Conservation (phyloP, 192 early-diverging fungal species). For the Coemansia sp. region DNA sequence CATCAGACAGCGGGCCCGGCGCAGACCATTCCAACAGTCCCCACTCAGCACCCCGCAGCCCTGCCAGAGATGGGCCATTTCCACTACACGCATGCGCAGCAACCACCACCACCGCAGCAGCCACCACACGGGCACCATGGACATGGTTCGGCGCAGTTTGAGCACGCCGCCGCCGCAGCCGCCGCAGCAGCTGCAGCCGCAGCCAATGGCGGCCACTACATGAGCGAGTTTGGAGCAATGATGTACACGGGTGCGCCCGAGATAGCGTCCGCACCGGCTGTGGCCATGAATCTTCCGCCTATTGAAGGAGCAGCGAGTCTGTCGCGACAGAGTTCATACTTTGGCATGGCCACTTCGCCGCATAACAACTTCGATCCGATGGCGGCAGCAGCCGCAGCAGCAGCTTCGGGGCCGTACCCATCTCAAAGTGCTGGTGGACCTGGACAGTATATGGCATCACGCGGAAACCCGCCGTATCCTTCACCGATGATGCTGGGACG, state of each 20-base stretch:
- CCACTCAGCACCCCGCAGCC: slow-evolving; percentile 19
- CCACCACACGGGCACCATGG: not conserved
- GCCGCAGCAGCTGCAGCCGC: slow-evolving; percentile 23
- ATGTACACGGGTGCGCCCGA: slow-evolving; percentile 32
- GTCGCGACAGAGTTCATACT: slow-evolving; percentile 42
- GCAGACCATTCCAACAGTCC: slow-evolving; percentile 10
- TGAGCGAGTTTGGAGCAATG: slow-evolving; percentile 40
- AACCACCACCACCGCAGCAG: slow-evolving; percentile 1
- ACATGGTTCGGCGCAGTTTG: slow-evolving; percentile 23
- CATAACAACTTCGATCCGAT: slow-evolving; percentile 33
- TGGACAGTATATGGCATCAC: slow-evolving; percentile 18
- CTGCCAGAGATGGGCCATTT: slow-evolving; percentile 35
- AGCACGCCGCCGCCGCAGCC: slow-evolving; percentile 15
- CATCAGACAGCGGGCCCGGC: slow-evolving; percentile 15
- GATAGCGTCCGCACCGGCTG: slow-evolving; percentile 22
- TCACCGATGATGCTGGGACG: slow-evolving; percentile 46
- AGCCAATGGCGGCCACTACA: slow-evolving; percentile 21
- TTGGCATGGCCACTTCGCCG: slow-evolving; percentile 35
- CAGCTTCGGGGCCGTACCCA: slow-evolving; percentile 22
- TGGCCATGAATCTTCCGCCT: slow-evolving; percentile 38
- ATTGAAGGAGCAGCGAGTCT: slow-evolving; percentile 26
- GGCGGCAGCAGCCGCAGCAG: slow-evolving; percentile 37
- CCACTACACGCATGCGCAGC: slow-evolving; percentile 22
- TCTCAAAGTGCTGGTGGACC: slow-evolving; percentile 15
- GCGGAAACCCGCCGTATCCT: slow-evolving; percentile 31